These are phyloP conservation scores for Phytophthora sansomeana DNA, from an alignment of 352 stramenopile genomes.

Conservation along the genomic window DNA sequence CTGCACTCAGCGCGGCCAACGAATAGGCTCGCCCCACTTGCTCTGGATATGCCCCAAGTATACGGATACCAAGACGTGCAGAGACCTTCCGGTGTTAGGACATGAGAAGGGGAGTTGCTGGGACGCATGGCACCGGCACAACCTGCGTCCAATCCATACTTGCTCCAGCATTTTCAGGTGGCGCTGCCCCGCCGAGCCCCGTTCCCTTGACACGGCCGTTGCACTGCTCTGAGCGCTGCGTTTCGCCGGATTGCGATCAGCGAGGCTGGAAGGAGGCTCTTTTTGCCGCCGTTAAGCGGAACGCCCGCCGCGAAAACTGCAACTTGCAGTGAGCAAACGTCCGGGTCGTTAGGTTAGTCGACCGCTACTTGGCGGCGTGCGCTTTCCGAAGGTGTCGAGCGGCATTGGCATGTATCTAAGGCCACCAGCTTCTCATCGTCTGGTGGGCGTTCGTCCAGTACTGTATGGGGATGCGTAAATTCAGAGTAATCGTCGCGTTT, in stretches of 20 bases:
- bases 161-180: conserved; percentile 18
- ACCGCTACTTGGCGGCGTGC: neutral
- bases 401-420: neutral
- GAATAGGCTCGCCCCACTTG: conserved; percentile 13
- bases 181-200: neutral
- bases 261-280: conserved; percentile 19
- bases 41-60: conserved; percentile 29
- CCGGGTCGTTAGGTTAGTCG: conserved; percentile 1
- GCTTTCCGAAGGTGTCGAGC: neutral
- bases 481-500: conserved; percentile 22
- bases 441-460: no score
- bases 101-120: conserved; percentile 32
- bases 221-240: conserved; percentile 32
- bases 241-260: conserved; percentile 26
- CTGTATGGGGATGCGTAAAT: conserved; percentile 21
- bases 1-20: conserved; percentile 23
- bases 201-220: conserved; percentile 30
- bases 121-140: conserved; percentile 21
- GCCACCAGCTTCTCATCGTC: neutral
- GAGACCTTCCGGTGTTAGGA: conserved; percentile 19
- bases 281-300: conserved; percentile 23
- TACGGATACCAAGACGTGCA: conserved; percentile 39
- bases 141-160: conserved; percentile 15
- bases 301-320: conserved; percentile 16
- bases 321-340: conserved; percentile 5